phyloP scores from a whole-genome alignment of 257 asterid genomes.

The Jacaranda mimosifolia region DNA sequence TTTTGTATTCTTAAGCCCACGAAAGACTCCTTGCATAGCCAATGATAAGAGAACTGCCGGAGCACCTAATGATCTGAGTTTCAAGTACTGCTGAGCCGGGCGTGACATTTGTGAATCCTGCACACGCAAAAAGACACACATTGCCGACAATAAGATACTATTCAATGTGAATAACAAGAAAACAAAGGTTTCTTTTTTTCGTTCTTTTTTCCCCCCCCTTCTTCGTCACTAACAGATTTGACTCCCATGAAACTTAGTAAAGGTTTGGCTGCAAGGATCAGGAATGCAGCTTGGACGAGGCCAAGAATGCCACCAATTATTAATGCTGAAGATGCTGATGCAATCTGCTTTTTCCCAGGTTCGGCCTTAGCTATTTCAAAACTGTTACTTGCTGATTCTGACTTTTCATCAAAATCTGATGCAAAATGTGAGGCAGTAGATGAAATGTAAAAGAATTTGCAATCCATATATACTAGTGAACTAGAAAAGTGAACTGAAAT shows the following conservation, averaged over 20 bases:
- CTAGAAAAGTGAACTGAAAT: neutral
- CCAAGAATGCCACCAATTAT: slow-evolving; percentile 76
- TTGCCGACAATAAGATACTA: no score
- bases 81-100: slow-evolving; percentile 72
- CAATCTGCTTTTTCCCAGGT: slow-evolving; percentile 62
- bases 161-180: neutral
- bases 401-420: slow-evolving; percentile 44
- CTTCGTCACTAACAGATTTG: slow-evolving; percentile 54
- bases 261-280: slow-evolving; percentile 67
- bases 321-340: slow-evolving; percentile 78
- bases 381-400: slow-evolving; percentile 31
- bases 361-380: slow-evolving; percentile 44
- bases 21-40: slow-evolving; percentile 88
- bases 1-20: slow-evolving; percentile 81
- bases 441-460: neutral
- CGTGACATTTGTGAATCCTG: slow-evolving; percentile 66
- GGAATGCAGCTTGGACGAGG: slow-evolving; percentile 60
- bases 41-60: slow-evolving; percentile 82
- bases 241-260: slow-evolving; percentile 77
- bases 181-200: neutral
- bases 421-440: neutral
- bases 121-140: neutral
- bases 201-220: neutral
- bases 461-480: neutral
- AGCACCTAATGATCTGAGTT: slow-evolving; percentile 75